Evolutionary conservation across 768 basidiomycete species (phyloP).

Genomic region (Phlegmacium glaucopus): DNA sequence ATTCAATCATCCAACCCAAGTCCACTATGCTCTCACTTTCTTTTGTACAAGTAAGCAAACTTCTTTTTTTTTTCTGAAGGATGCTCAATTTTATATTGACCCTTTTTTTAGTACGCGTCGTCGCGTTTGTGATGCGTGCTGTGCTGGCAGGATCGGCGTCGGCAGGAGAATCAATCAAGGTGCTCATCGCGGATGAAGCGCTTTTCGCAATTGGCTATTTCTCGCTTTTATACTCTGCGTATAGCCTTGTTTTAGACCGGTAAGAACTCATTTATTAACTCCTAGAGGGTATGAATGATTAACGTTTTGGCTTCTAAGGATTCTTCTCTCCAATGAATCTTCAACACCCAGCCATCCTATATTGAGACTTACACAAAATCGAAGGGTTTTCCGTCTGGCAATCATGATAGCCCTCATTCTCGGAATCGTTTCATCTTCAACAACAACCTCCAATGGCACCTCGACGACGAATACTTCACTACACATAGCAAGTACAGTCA

Average conservation of each 20-base stretch:
- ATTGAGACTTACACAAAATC: constrained; percentile 24
- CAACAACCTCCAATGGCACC: constrained; percentile 3
- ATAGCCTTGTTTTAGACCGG: constrained; percentile 40
- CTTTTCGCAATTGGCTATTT: constrained; percentile 41
- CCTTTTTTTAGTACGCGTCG: constrained; percentile 32
- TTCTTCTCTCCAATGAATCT: constrained; percentile 15
- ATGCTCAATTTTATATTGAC: neutral
- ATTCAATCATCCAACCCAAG: constrained; percentile 29
- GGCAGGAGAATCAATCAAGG: constrained; percentile 26
- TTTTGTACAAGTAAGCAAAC: constrained; percentile 39
- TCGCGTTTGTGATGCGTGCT: constrained; percentile 39
- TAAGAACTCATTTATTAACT: constrained; percentile 12
- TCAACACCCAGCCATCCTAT: constrained; percentile 11
- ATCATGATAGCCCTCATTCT: constrained; percentile 28
- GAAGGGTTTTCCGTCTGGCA: constrained; percentile 26
- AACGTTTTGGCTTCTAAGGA: constrained; percentile 7
- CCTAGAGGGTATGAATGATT: neutral
- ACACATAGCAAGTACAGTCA: constrained; percentile 28
- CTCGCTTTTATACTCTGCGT: constrained; percentile 39
- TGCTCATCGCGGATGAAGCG: constrained; percentile 37
- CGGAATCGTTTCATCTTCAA: constrained; percentile 24
- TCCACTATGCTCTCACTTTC: constrained; percentile 28
- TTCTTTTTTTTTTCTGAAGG: neutral
- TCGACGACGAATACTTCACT: constrained; percentile 19
- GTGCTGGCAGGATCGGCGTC: constrained; percentile 28